Base-by-base conservation (phyloP, 495 filamentous ascomycete species). In the Chaetomium cochliodes region DNA sequence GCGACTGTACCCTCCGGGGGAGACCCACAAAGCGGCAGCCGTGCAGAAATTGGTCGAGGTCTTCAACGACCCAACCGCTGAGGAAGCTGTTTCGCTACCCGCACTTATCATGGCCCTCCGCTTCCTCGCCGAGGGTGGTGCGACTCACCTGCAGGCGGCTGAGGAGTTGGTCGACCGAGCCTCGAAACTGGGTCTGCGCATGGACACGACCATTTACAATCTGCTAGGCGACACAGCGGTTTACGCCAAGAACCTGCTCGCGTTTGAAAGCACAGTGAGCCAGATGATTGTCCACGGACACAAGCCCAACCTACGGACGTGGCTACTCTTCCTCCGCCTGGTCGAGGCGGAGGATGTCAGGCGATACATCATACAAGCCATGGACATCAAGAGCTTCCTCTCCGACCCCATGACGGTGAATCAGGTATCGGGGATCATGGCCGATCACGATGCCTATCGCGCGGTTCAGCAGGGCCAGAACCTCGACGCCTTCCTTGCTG, bases 321-420 rank as follows among this genome's bases (percentile, higher is more conserved):
- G 80, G 80, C 58, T 70, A 1, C 66, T 77, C 7, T 78, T 81
- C 62, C 50, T 82, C 22, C 63, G 70, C 26, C 66, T 81, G 58
- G 67, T 81, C 58, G 53, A 78, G 56, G 71, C 70, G 42, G 77
- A 77, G 63, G 66, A 70, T 8, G 67, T 73, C n/a, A 76, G 71
- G 61, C 68, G 70, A 6, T 73, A 74, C 64, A 68, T 80, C 23
- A 46, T 78, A 1, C 67, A 60, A 6, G 68, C 60, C 46, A 76
- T 82, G 72, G 60, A 63, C 49, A 25, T 39, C 23, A 72, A 74
- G 42, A 67, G 70, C 5, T 67, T 77, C 1, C 52, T 74, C n/a
- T 57, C 56, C 11, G 66, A 69, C 28, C 69, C 68, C 0, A 37
- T 57, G 13, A 64, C 71, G 15, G 54, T 67, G 15, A 39, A 57